These are phyloP conservation scores for Ricinus communis DNA, from an alignment of 345 rosid genomes.

Conservation along the genomic window DNA sequence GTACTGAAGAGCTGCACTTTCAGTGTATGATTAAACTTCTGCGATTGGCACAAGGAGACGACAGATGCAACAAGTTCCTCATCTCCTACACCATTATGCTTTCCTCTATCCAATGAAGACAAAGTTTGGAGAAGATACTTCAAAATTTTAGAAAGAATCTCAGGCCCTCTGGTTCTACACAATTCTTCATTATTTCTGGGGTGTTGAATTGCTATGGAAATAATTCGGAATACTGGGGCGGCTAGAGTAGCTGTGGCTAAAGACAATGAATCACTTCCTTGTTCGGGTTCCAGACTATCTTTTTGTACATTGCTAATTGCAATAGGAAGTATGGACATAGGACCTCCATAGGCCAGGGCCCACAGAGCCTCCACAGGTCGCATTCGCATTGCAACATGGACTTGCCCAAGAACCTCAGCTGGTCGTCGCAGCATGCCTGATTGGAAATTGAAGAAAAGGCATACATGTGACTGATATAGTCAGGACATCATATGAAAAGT, in stretches of 20 bases:
- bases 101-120: conserved; percentile 60
- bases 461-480: conserved; percentile 10
- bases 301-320: conserved; percentile 66
- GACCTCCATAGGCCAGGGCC: conserved; percentile 98
- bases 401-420: conserved; percentile 99
- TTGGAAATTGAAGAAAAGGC: conserved; percentile 19
- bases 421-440: conserved; percentile 83
- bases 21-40: conserved; percentile 75
- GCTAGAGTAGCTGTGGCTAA: conserved; percentile 74
- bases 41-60: conserved; percentile 88
- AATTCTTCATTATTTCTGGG: conserved; percentile 92
- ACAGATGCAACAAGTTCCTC: conserved; percentile 99
- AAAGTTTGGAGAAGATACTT: conserved; percentile 78
- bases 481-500: conserved; percentile 4
- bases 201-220: conserved; percentile 78
- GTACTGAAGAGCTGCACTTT: conserved; percentile 94
- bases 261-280: conserved; percentile 55
- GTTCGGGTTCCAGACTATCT: conserved; percentile 74
- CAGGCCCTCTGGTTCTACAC: conserved; percentile 77
- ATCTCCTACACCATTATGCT: conserved; percentile 68
- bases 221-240: conserved; percentile 84
- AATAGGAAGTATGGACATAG: conserved; percentile 92
- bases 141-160: conserved; percentile 80
- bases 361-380: conserved; percentile 88
- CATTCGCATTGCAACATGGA: conserved; percentile 85